A percentile compares a stretch with the other conserved stretches of the same genome.
phyloP scores from a whole-genome alignment of 768 basidiomycete genomes.

The Macrolepiota albuminosa region DNA sequence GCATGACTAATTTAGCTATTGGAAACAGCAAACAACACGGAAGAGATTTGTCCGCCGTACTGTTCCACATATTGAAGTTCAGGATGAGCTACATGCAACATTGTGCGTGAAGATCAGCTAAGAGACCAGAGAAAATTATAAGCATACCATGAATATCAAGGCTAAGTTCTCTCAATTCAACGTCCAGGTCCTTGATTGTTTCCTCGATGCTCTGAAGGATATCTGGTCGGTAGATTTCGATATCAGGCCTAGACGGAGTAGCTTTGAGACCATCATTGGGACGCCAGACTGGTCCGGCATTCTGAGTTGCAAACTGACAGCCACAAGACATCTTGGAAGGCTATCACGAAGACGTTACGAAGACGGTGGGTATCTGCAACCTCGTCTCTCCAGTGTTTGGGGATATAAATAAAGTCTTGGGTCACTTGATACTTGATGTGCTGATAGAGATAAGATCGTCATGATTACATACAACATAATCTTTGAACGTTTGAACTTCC shows the following conservation, averaged over 20 bases:
- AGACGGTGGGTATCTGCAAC: background rate
- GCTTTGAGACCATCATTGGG: constrained; percentile 31
- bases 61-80: constrained; percentile 66
- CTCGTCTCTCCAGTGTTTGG: background rate
- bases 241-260: constrained; percentile 25
- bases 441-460: constrained; percentile 2
- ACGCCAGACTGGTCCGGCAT: constrained; percentile 33
- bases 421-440: background rate
- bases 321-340: constrained; percentile 10
- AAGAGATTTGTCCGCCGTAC: constrained; percentile 33
- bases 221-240: constrained; percentile 47
- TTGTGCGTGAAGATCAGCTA: background rate
- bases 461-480: background rate
- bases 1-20: constrained; percentile 43
- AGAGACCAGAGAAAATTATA: background rate
- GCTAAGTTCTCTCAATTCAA: constrained; percentile 55
- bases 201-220: constrained; percentile 57
- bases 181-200: constrained; percentile 47
- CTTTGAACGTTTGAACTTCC: background rate
- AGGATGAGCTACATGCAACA: constrained; percentile 48
- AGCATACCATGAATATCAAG: constrained; percentile 65
- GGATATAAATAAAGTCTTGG: background rate
- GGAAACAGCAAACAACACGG: background rate
- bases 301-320: constrained; percentile 9
- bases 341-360: background rate